Conservation (phyloP, 768 basidiomycete species). For the Mycena belliarum region DNA sequence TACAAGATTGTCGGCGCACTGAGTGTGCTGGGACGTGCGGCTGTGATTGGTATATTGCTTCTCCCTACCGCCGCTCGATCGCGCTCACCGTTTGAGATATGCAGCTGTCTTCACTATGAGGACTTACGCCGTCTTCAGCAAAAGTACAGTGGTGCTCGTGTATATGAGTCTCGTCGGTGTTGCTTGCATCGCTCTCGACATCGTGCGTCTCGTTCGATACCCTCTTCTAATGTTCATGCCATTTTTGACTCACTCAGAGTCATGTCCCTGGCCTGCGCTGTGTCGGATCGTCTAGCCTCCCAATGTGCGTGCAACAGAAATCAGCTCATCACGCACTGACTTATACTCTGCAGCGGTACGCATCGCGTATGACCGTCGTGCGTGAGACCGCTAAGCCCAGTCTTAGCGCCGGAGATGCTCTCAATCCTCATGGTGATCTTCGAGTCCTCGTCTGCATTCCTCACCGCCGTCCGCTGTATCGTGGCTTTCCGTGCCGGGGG, state of each 20-base stretch:
- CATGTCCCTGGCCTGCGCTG: slow-evolving; percentile 27
- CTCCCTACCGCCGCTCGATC: background rate
- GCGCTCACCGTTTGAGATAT: background rate
- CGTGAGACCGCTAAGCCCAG: no score
- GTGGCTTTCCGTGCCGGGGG: slow-evolving; percentile 25
- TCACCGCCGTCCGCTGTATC: slow-evolving; percentile 26
- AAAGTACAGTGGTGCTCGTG: slow-evolving; percentile 21
- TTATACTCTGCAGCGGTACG: no score
- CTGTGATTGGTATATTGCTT: slow-evolving; percentile 15
- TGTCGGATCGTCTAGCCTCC: slow-evolving; percentile 25
- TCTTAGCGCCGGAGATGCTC: slow-evolving; percentile 27
- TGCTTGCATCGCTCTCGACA: slow-evolving; percentile 26
- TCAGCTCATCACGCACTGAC: no score
- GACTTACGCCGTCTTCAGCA: slow-evolving; percentile 29
- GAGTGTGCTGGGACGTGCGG: slow-evolving; percentile 6
- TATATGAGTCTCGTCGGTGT: slow-evolving; percentile 27
- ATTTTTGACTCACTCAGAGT: no score
- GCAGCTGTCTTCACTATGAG: slow-evolving; percentile 15
- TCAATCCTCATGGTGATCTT: slow-evolving; percentile 32
- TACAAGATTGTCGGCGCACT: slow-evolving; percentile 12
- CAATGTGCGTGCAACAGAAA: slow-evolving; percentile 6
- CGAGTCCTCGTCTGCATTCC: slow-evolving; percentile 26
- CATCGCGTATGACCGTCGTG: no score
- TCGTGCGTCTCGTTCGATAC: slow-evolving; percentile 17
- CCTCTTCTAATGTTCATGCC: no score